Evolutionary conservation across 257 asterid genomes (phyloP).

Genomic region (Catharanthus roseus): DNA sequence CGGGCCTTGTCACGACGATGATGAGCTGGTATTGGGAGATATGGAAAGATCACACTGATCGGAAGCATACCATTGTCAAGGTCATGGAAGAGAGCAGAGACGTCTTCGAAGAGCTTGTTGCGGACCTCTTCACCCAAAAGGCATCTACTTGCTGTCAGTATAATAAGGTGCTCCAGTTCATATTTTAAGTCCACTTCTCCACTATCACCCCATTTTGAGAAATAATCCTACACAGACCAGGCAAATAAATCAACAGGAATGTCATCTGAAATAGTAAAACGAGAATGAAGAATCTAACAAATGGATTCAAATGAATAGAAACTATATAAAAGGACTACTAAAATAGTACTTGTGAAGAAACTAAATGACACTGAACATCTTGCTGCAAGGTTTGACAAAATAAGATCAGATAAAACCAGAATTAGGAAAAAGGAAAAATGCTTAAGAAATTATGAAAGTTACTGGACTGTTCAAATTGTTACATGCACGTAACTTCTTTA

Average conservation of each 20-base stretch:
- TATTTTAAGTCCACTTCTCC: slow-evolving; percentile 89
- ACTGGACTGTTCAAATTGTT: no score
- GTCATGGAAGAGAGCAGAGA: slow-evolving; percentile 92
- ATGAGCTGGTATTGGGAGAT: slow-evolving; percentile 94
- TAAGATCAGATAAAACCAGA: not conserved
- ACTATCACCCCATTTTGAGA: slow-evolving; percentile 91
- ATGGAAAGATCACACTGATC: slow-evolving; percentile 80
- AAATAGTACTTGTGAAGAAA: not conserved
- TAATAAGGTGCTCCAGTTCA: slow-evolving; percentile 86
- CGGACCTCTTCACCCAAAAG: slow-evolving; percentile 91
- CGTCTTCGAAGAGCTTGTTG: slow-evolving; percentile 81
- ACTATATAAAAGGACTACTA: not conserved
- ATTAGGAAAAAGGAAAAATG: not conserved
- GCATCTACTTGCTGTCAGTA: slow-evolving; percentile 90
- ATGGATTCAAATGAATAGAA: not conserved
- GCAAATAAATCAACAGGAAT: slow-evolving; percentile 8
- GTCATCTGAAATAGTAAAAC: not conserved
- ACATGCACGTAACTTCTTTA: not conserved
- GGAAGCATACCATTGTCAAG: slow-evolving; percentile 96
- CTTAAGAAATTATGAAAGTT: no score
- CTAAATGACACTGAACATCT: not conserved
- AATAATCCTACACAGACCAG: slow-evolving; percentile 49
- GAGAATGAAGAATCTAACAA: not conserved
- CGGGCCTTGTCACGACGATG: slow-evolving; percentile 85
- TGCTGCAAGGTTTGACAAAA: not conserved